phyloP scores from a whole-genome alignment of 139 green algal species.

The Coccomyxa sp. region DNA sequence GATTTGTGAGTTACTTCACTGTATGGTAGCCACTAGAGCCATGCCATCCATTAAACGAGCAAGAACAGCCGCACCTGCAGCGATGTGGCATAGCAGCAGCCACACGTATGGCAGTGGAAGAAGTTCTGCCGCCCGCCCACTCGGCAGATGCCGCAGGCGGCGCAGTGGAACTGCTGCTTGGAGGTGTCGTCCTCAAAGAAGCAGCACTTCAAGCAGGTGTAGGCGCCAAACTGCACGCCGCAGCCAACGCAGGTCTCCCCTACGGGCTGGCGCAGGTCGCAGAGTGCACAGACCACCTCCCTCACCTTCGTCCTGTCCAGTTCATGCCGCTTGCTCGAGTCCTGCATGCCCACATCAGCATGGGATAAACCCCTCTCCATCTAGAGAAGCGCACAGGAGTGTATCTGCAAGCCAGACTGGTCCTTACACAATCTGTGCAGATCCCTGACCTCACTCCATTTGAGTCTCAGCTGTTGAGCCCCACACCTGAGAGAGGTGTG shows the following conservation, averaged over 20 bases:
- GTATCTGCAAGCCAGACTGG: no score
- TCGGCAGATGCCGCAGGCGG: conserved; percentile 81
- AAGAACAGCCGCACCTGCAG: conserved; percentile 22
- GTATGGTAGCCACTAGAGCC: no score
- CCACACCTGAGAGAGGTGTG: no score
- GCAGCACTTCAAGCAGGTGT: conserved; percentile 65
- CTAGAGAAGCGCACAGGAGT: no score
- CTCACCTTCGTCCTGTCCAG: conserved; percentile 72
- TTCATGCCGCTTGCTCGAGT: conserved; percentile 64
- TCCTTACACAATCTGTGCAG: no score
- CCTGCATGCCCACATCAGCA: conserved; percentile 31
- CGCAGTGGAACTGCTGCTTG: conserved; percentile 90
- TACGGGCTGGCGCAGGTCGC: conserved; percentile 61
- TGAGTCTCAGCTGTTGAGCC: no score
- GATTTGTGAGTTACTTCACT: no score
- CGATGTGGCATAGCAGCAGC: conserved; percentile 81
- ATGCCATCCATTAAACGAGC: no score
- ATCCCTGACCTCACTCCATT: no score
- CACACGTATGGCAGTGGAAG: conserved; percentile 91
- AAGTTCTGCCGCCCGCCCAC: conserved; percentile 86
- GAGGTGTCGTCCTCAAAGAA: conserved; percentile 85
- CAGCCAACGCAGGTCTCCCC: conserved; percentile 58
- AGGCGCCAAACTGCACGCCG: conserved; percentile 69
- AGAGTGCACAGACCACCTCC: conserved; percentile 79
- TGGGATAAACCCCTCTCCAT: no score